These are phyloP conservation scores for Takashimella koratensis DNA, from an alignment of 1,284 basidiomycete genomes.

Conservation along the genomic window DNA sequence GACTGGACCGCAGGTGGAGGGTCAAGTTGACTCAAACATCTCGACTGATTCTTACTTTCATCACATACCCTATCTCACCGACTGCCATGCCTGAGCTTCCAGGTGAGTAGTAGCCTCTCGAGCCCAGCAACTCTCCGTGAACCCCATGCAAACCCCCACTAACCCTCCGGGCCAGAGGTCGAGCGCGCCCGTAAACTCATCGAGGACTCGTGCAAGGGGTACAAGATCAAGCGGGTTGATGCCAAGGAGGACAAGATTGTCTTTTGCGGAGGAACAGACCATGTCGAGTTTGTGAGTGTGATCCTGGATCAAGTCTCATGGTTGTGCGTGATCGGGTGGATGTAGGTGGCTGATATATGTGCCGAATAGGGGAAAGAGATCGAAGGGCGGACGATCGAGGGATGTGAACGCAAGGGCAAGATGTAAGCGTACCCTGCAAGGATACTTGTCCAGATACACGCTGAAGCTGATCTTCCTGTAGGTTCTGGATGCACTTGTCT, in stretches of 20 bases:
- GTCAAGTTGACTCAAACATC: neutral
- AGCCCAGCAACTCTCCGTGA: too few relatives aligned
- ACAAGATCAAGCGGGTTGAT: slow-evolving; percentile 59
- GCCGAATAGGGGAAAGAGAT: slow-evolving; percentile 58
- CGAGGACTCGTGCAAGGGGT: slow-evolving; percentile 57
- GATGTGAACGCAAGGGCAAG: slow-evolving; percentile 70
- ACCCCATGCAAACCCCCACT: neutral
- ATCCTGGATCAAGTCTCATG: neutral
- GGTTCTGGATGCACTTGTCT: slow-evolving; percentile 67
- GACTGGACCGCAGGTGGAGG: neutral
- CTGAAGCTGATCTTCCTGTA: slow-evolving; percentile 15
- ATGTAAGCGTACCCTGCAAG: slow-evolving; percentile 41
- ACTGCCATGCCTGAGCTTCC: slow-evolving; percentile 62
- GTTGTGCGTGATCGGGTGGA: neutral
- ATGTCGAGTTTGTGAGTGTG: slow-evolving; percentile 62
- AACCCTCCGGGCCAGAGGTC: slow-evolving; percentile 57
- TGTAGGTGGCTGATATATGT: neutral
- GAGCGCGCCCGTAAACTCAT: slow-evolving; percentile 65
- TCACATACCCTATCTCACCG: too few relatives aligned
- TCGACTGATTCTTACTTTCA: too few relatives aligned
- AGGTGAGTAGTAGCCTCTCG: slow-evolving; percentile 46
- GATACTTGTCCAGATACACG: neutral
- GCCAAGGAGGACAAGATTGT: slow-evolving; percentile 67
- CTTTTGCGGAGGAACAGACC: slow-evolving; percentile 57
- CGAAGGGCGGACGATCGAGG: slow-evolving; percentile 58